Conservation (phyloP, 2,329 filamentous ascomycete species). For the Trichothecium roseum region DNA sequence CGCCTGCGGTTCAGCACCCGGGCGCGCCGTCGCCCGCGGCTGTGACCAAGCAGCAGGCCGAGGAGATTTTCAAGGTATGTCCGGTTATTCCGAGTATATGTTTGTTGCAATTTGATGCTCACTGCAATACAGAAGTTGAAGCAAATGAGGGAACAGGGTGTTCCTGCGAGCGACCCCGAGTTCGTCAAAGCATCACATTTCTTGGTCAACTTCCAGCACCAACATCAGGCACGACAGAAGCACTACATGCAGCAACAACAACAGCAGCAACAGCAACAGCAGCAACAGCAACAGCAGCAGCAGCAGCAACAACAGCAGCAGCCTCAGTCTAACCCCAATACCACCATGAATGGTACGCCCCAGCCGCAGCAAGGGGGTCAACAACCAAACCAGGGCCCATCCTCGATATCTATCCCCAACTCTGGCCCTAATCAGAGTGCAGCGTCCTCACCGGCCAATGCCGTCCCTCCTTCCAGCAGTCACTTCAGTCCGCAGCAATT, state of each 20-base stretch:
- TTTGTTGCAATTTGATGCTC: neutral
- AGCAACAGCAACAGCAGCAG: slow-evolving; percentile 41
- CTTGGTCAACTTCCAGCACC: slow-evolving; percentile 59
- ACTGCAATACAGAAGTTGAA: slow-evolving; percentile 59
- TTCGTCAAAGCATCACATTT: slow-evolving; percentile 74
- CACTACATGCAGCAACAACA: slow-evolving; percentile 28
- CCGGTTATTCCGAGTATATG: neutral
- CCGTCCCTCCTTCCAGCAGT: slow-evolving; percentile 31
- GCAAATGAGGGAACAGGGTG: slow-evolving; percentile 78
- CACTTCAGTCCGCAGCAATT: slow-evolving; percentile 75
- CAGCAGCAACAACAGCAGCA: slow-evolving; percentile 39
- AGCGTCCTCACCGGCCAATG: slow-evolving; percentile 17
- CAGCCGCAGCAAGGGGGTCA: slow-evolving; percentile 25
- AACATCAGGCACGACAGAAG: slow-evolving; percentile 43
- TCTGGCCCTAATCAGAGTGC: slow-evolving; percentile 17
- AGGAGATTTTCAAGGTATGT: slow-evolving; percentile 61
- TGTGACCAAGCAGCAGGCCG: slow-evolving; percentile 66
- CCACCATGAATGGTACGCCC: slow-evolving; percentile 35
- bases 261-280: slow-evolving; percentile 33
- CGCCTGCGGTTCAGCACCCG: slow-evolving; percentile 57
- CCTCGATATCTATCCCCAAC: slow-evolving; percentile 11
- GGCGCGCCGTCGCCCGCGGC: slow-evolving; percentile 52
- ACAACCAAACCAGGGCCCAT: slow-evolving; percentile 17
- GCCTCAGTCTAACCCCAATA: slow-evolving; percentile 19
- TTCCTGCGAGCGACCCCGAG: slow-evolving; percentile 75